Evolutionary conservation across 1,139 yeast species (phyloP), one percentile per base, ranked within the genome.

Genomic region (Geotrichum reessii): DNA sequence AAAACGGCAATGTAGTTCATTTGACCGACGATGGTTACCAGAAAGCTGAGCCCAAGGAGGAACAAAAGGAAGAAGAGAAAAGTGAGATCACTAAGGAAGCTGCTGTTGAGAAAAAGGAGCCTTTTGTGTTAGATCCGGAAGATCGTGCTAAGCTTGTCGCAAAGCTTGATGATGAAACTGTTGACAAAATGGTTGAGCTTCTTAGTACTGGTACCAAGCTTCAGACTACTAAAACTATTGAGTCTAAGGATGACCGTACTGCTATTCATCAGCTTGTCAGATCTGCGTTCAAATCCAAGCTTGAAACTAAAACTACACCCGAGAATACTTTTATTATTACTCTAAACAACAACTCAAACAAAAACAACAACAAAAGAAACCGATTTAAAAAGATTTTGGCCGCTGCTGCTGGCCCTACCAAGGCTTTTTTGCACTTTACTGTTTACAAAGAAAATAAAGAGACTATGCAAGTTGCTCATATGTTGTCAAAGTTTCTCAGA

Each of bases 371-470:
- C 71, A 53, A 52, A 12, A 52, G 59, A 12, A 53, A 54, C 44
- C 25, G 59, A 42, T 33, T 47, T 8, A 50, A 52, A 11, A 58
- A 60, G 44, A 57, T 50, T n/a, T 49, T 55, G 21, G 48, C 53
- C 2, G 60, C 62, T 14, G 47, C 50, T 12, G 54, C 58, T 48
- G 63, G 66, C 21, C 61, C 62, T 49, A 47, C 55, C 12, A 84
- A 85, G 66, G 81, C 83, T 52, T 89, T 75, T 71, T 75, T 93
- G 48, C 93, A 87, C 68, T 87, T 92, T 69, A 83, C 89, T 3
- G 77, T 93, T 40, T 92, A 87, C 76, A 93, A 93, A 71, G 97
- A 93, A 69, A 95, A 95, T 74, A 87, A 93, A 70, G 99, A 93
- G 68, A 92, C 99, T 1, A 91, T 93, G 97, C 98, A 93, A 72